phyloP scores from a whole-genome alignment of 441 rosid species.

The Cnidoscolus chayamansa region DNA sequence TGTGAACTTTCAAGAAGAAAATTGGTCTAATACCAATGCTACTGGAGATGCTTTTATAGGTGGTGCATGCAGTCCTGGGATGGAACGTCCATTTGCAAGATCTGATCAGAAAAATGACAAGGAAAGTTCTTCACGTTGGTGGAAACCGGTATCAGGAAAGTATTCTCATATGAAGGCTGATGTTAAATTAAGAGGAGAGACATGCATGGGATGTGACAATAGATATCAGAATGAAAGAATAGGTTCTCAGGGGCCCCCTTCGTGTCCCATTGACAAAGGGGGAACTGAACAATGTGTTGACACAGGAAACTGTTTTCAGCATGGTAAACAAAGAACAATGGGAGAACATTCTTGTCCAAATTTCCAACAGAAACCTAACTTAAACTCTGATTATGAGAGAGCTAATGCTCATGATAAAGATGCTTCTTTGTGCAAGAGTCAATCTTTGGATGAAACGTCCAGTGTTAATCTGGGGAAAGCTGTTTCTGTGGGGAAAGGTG shows the following conservation, averaged over 20 bases:
- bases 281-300: slow-evolving; percentile 12
- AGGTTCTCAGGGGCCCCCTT: not conserved
- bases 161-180: not conserved
- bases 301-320: slow-evolving; percentile 12
- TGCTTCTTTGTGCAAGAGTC: slow-evolving; percentile 17
- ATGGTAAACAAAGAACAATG: slow-evolving; percentile 1
- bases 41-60: slow-evolving; percentile 23
- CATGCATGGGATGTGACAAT: not conserved
- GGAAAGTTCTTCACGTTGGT: slow-evolving; percentile 19
- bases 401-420: slow-evolving; percentile 11
- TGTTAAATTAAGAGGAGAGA: slow-evolving; percentile 10
- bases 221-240: not conserved
- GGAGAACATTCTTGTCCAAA: slow-evolving; percentile 16
- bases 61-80: slow-evolving; percentile 22
- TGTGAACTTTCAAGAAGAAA: slow-evolving; percentile 21
- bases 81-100: slow-evolving; percentile 20
- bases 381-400: slow-evolving; percentile 6
- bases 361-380: slow-evolving; percentile 8
- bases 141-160: slow-evolving; percentile 12
- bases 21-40: slow-evolving; percentile 22
- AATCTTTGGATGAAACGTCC: slow-evolving; percentile 22
- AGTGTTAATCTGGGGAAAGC: slow-evolving; percentile 26
- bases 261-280: not conserved
- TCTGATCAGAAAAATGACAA: slow-evolving; percentile 12
- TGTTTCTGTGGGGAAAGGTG: slow-evolving; percentile 10